phyloP scores from a whole-genome alignment of 805 yeast genomes.

The Hyphopichia homilentoma region DNA sequence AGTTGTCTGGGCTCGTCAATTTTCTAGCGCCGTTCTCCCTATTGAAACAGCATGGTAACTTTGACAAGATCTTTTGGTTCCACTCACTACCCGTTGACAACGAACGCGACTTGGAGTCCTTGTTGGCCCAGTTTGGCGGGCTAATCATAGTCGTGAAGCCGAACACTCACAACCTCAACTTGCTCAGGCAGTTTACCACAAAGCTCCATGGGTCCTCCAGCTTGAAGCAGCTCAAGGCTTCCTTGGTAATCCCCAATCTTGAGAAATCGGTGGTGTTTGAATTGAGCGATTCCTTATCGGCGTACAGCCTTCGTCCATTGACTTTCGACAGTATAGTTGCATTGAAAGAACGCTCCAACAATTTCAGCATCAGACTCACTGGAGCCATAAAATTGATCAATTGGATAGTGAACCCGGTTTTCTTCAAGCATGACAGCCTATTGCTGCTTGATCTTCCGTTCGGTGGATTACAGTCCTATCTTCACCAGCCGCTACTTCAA shows the following conservation, averaged over 20 bases:
- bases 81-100: conserved; percentile 7
- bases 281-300: conserved; percentile 20
- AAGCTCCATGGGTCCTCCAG: conserved; percentile 13
- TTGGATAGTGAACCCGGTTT: conserved; percentile 45
- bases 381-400: conserved; percentile 39
- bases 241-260: conserved; percentile 35
- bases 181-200: conserved; percentile 8
- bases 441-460: conserved; percentile 36
- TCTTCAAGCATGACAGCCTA: conserved; percentile 34
- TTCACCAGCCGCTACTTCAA: conserved; percentile 41
- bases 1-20: conserved; percentile 48
- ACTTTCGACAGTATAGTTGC: conserved; percentile 12
- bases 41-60: conserved; percentile 48
- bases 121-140: conserved; percentile 13
- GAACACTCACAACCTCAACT: conserved; percentile 11
- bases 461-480: conserved; percentile 41
- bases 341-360: conserved; percentile 4
- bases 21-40: conserved; percentile 52
- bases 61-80: conserved; percentile 48
- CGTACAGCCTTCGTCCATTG: conserved; percentile 7
- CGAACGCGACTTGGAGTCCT: conserved; percentile 2
- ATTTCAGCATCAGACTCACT: conserved; percentile 19
- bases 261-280: conserved; percentile 28
- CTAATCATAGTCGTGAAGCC: conserved; percentile 15
- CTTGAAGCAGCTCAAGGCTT: conserved; percentile 2